Base-by-base conservation (phyloP, 768 basidiomycete genomes). In the Collybia mongolica region DNA sequence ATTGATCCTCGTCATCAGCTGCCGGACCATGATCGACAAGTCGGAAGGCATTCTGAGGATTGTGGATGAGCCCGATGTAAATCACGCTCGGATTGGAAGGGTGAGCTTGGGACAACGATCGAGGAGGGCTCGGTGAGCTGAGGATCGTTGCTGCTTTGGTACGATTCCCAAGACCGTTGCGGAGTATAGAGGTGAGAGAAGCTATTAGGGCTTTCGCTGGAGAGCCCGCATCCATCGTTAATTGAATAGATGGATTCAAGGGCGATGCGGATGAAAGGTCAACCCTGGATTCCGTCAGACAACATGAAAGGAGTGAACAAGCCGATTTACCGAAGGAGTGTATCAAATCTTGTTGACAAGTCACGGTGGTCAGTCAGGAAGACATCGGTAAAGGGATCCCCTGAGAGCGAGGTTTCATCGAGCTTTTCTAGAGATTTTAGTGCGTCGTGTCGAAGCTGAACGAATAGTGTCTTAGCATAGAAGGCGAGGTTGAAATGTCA, bases 1-100 rank as follows among this genome's bases (percentile, higher is more conserved):
- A 64, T 19, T 74, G 69, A 44, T 86, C 76, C 38, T 75, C 62
- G 35, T 86, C 83, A 9, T 83, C 83, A 44, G 83, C 89, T 0
- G 86, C 65, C 1, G 96, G 96, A 2, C 96, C 96, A 54, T 94
- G 90, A 59, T 98, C 97, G 22, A 98, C 89, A 1, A 98, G 81
- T 7, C 91, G 83, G 55, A 85, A 84, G 2, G 93, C 91, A 52
- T 89, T 70, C 6, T 80, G 72, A 0, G 83, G 73, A 58, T 93
- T 76, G 56, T 91, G 81, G 14, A 93, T 68, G 6, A 98, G 65
- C 3, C 96, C 95, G 28, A 98, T 72, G 54, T 81, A 76, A 32
- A 94, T 63, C 2, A 69, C 64, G 19, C 78, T 65, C 0, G 79
- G 67, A 12, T 69, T 73, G 5, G 77, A 70, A 5, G 82, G 82